phyloP scores from a whole-genome alignment of 2,329 filamentous ascomycete species.

The Colletotrichum tropicicola region DNA sequence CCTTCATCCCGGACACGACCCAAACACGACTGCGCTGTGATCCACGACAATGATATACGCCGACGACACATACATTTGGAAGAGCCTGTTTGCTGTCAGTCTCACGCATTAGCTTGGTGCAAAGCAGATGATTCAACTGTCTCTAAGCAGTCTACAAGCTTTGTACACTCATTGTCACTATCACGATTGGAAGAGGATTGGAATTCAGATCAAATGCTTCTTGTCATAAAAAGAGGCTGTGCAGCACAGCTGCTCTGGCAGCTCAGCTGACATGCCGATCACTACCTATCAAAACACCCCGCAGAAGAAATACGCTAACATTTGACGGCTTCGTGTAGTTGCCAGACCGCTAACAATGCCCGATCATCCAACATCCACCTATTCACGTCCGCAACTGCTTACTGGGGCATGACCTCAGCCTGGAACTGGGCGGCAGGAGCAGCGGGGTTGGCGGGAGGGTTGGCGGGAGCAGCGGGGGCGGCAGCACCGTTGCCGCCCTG shows the following conservation, averaged over 20 bases:
- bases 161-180: no score
- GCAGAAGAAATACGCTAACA: conserved; percentile 7
- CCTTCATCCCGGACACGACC: not conserved
- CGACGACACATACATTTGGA: no score
- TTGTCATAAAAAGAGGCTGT: not conserved
- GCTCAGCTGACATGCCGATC: conserved; percentile 18
- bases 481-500: conserved; percentile 10
- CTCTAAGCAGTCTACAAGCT: no score
- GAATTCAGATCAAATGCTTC: not conserved
- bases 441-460: not conserved
- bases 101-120: not conserved
- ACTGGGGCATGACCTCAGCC: conserved; percentile 20
- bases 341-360: not conserved
- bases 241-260: conserved; percentile 28
- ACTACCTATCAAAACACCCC: conserved; percentile 3
- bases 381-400: not conserved
- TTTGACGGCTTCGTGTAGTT: not conserved
- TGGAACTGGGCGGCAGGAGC: conserved; percentile 11
- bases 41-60: no score
- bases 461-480: conserved; percentile 6
- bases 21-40: no score
- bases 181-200: not conserved
- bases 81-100: not conserved
- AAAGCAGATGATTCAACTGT: no score
- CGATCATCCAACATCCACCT: not conserved